Conservation (phyloP, 495 filamentous ascomycete species). For the Podospora appendiculata region DNA sequence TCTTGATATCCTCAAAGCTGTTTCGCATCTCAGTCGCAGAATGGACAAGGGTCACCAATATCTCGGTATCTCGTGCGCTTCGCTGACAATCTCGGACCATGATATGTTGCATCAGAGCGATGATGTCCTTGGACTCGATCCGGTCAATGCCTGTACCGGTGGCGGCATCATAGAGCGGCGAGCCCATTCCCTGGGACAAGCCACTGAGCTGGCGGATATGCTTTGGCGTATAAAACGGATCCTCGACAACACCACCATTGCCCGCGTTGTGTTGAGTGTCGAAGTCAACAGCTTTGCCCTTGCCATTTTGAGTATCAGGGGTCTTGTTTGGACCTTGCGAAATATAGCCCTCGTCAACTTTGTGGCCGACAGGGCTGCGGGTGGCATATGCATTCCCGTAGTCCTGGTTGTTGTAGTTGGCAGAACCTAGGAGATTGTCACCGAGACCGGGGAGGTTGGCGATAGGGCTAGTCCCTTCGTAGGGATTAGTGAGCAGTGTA, state of each 20-base stretch:
- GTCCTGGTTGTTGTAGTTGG: slow-evolving; percentile 24
- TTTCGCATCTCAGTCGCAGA: slow-evolving; percentile 96
- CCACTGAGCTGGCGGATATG: slow-evolving; percentile 73
- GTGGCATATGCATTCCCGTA: slow-evolving; percentile 36
- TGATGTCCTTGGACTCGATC: slow-evolving; percentile 95
- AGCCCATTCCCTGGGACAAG: slow-evolving; percentile 82
- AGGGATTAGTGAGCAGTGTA: slow-evolving; percentile 50
- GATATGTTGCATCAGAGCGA: slow-evolving; percentile 96
- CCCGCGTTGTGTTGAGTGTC: slow-evolving; percentile 49
- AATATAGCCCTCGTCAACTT: slow-evolving; percentile 80
- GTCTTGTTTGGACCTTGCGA: slow-evolving; percentile 71
- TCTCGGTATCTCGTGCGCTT: slow-evolving; percentile 94
- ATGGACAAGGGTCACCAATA: slow-evolving; percentile 86
- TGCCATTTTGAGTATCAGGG: slow-evolving; percentile 43
- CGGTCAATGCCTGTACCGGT: slow-evolving; percentile 84
- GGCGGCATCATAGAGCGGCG: slow-evolving; percentile 83
- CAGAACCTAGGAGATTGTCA: slow-evolving; percentile 33
- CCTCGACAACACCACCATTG: slow-evolving; percentile 36
- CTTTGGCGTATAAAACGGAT: slow-evolving; percentile 50
- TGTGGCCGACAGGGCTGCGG: slow-evolving; percentile 36
- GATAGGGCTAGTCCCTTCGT: slow-evolving; percentile 47
- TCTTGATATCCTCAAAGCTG: slow-evolving; percentile 95
- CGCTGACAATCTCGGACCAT: slow-evolving; percentile 96
- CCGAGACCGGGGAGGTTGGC: slow-evolving; percentile 43
- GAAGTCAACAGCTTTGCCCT: slow-evolving; percentile 51